A percentile compares a stretch with the other conserved stretches of the same genome.
These are phyloP conservation scores for Fraxinus velutina DNA, from an alignment of 305 asterid genomes.

Conservation along the genomic window DNA sequence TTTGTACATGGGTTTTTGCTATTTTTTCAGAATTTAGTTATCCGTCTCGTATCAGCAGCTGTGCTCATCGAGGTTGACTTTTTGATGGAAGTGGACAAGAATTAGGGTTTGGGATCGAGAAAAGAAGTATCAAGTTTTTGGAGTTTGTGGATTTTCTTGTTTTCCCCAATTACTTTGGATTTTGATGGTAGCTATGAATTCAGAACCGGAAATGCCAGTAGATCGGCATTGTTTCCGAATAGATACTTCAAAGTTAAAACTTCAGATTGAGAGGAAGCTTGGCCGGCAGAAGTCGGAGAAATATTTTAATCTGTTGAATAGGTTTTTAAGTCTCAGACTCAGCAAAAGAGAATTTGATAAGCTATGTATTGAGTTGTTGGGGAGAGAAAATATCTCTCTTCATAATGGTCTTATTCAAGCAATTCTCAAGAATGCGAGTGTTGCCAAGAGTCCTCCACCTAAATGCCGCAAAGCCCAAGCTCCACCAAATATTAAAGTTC, in stretches of 20 bases:
- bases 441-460: constrained; percentile 43
- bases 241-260: constrained; percentile 42
- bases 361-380: constrained; percentile 46
- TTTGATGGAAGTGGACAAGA: constrained; percentile 12
- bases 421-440: constrained; percentile 43
- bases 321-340: constrained; percentile 39
- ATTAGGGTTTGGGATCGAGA: constrained; percentile 32
- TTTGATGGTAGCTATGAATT: constrained; percentile 28
- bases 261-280: constrained; percentile 45
- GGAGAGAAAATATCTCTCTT: constrained; percentile 48
- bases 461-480: constrained; percentile 28
- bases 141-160: constrained; percentile 15
- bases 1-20: constrained; percentile 22
- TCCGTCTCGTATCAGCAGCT: constrained; percentile 17
- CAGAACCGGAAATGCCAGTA: constrained; percentile 39
- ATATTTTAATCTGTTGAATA: constrained; percentile 45
- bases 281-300: constrained; percentile 41
- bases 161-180: constrained; percentile 15
- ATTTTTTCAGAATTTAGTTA: constrained; percentile 30
- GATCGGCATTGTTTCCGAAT: constrained; percentile 45
- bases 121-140: constrained; percentile 6
- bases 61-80: constrained; percentile 25
- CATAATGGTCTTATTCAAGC: constrained; percentile 53
- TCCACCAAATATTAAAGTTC: constrained; percentile 31
- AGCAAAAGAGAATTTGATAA: constrained; percentile 51